A percentile compares a stretch with the other conserved stretches of the same genome.
These are phyloP conservation scores for Camelina sativa DNA, from an alignment of 345 rosid species.

Conservation along the genomic window DNA sequence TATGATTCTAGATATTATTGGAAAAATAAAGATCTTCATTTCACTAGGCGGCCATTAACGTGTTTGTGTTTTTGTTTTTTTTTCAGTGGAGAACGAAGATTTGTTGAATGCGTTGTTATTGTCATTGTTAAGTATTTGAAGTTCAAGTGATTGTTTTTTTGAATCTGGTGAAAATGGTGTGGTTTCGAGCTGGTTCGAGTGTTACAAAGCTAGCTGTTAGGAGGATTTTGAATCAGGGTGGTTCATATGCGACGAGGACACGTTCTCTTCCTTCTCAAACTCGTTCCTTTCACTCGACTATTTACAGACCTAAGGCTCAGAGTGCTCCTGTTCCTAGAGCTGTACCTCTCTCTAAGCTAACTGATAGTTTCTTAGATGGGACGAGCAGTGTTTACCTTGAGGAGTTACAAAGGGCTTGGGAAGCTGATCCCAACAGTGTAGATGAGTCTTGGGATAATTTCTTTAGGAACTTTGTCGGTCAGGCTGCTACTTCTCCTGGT, in stretches of 20 bases:
- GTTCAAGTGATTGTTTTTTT: background rate
- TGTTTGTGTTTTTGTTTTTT: background rate
- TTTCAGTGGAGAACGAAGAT: conserved; percentile 31
- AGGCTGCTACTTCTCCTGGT: conserved; percentile 73
- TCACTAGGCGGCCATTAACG: background rate
- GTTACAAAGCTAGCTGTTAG: conserved; percentile 64
- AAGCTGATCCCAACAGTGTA: conserved; percentile 69
- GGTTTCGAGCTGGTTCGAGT: conserved; percentile 75
- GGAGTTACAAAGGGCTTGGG: conserved; percentile 87
- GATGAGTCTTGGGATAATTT: conserved; percentile 94
- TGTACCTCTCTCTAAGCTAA: conserved; percentile 79
- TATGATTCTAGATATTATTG: background rate
- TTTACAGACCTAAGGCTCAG: conserved; percentile 58
- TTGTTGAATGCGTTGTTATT: conserved; percentile 23
- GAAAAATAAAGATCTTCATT: background rate
- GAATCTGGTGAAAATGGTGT: conserved; percentile 55
- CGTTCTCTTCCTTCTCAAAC: conserved; percentile 52
- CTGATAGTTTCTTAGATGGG: conserved; percentile 80
- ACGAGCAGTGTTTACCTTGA: conserved; percentile 83
- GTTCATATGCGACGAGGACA: conserved; percentile 56
- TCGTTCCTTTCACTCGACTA: conserved; percentile 57
- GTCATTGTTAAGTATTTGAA: conserved; percentile 27
- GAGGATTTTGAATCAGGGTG: conserved; percentile 66
- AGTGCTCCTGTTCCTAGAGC: conserved; percentile 77
- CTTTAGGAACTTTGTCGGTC: conserved; percentile 83